Evolutionary conservation across 2,329 filamentous ascomycete genomes (phyloP), one percentile per base, ranked within the genome.

Genomic region (Capronia coronata): DNA sequence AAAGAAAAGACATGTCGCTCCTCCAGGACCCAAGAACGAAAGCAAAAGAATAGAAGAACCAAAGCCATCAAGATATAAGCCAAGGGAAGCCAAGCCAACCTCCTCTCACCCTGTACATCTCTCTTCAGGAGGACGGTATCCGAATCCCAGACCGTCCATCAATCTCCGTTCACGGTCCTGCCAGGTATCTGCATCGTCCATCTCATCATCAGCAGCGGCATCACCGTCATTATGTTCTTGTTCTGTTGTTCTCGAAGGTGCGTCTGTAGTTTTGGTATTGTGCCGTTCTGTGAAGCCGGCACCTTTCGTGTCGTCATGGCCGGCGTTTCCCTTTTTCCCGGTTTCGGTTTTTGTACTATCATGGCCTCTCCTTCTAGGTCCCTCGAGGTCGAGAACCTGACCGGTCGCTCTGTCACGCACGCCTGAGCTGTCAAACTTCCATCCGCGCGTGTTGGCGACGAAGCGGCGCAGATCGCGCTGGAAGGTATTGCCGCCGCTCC

Each of bases 401-500:
- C 69, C 68, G 1, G 86, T 87, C 14, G 48, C 63, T 7, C 83
- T 74, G 61, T 80, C 81, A 38, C 89, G 76, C 9, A 95, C 79
- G 0, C 93, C 93, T 61, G 87, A 94, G 55, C 86, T 93, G 64
- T 96, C 90, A 63, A 97, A 97, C 65, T 93, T 94, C 75, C 87
- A 83, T 0, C 74, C 74, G 60, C 79, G 82, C 49, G 77, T 74
- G 30, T 81, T 75, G 66, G 87, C 90, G 53, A 84, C 87, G 67
- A 91, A 94, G 27, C 83, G 73, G 34, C 91, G 74, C 46, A 97
- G 65, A 65, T 97, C 93, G 19, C 91, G 75, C 71, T 96, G 81
- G 59, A 96, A 97, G 0, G 89, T 96, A 0, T 84, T 94, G 1
- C 83, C 91, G 1, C 89, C 87, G 13, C 80, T 84, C 93, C 91